Evolutionary conservation across 2,329 filamentous ascomycete genomes (phyloP).

Genomic region (Beauveria medogensis): DNA sequence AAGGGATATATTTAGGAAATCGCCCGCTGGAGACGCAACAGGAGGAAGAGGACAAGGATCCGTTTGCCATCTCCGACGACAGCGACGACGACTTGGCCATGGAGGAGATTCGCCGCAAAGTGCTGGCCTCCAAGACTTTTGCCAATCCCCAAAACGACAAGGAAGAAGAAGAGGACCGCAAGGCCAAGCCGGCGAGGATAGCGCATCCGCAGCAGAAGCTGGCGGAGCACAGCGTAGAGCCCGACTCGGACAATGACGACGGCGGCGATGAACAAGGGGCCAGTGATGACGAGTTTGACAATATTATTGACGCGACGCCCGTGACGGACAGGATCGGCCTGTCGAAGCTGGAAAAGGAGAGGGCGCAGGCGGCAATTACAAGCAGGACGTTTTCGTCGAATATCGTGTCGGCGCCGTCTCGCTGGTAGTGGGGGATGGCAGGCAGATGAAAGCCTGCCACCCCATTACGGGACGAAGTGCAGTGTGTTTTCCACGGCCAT

Average conservation of each 20-base stretch:
- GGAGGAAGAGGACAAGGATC: slow-evolving; percentile 48
- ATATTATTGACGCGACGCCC: slow-evolving; percentile 84
- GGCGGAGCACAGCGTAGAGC: slow-evolving; percentile 57
- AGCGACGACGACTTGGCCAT: slow-evolving; percentile 77
- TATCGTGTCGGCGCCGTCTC: slow-evolving; percentile 39
- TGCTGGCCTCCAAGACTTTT: slow-evolving; percentile 89
- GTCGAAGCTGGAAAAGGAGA: slow-evolving; percentile 47
- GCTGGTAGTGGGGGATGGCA: slow-evolving; percentile 3
- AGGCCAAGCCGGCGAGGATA: slow-evolving; percentile 57
- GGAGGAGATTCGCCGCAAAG: slow-evolving; percentile 82
- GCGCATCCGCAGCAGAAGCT: slow-evolving; percentile 45
- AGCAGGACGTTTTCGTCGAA: slow-evolving; percentile 45
- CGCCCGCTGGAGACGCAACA: slow-evolving; percentile 31
- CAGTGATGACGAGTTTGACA: slow-evolving; percentile 77
- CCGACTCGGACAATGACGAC: slow-evolving; percentile 58
- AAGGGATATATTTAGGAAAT: slow-evolving; percentile 55
- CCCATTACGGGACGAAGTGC: too few species aligned
- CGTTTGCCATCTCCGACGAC: slow-evolving; percentile 70
- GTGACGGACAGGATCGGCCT: slow-evolving; percentile 77
- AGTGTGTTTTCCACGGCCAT: too few species aligned
- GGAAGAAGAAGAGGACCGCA: slow-evolving; percentile 26
- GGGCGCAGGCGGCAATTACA: slow-evolving; percentile 37
- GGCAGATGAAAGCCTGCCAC: too few species aligned
- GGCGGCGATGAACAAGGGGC: slow-evolving; percentile 32
- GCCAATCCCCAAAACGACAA: slow-evolving; percentile 31